Conservation (phyloP, 1,284 basidiomycete genomes). For the Kalmanozyma brasiliensis region DNA sequence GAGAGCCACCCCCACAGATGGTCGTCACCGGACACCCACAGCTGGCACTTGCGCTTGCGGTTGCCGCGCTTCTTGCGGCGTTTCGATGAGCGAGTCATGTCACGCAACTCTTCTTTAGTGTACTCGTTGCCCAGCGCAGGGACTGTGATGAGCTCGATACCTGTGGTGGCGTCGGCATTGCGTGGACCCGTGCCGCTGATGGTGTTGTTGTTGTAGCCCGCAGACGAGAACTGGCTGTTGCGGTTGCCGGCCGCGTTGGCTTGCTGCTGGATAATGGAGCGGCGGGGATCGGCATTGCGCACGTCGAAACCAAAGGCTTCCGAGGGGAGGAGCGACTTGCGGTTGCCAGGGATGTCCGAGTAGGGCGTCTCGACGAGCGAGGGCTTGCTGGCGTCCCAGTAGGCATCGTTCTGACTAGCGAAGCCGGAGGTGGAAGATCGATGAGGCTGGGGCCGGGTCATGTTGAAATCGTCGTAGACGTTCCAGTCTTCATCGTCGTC, state of each 20-base stretch:
- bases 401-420: conserved; percentile 24
- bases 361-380: conserved; percentile 33
- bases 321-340: conserved; percentile 43
- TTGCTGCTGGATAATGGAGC: conserved; percentile 27
- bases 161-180: conserved; percentile 42
- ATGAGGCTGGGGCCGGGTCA: conserved; percentile 44
- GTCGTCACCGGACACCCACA: conserved; percentile 53
- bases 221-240: conserved; percentile 2
- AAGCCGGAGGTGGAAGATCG: conserved; percentile 24
- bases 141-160: conserved; percentile 64
- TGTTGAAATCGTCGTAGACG: conserved; percentile 65
- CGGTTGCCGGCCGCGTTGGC: conserved; percentile 7
- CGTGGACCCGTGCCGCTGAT: conserved; percentile 30
- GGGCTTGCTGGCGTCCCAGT: conserved; percentile 40
- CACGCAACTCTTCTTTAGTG: conserved; percentile 52
- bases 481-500: conserved; percentile 60
- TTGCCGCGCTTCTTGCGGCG: conserved; percentile 29
- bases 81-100: conserved; percentile 44
- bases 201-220: conserved; percentile 7
- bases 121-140: conserved; percentile 61
- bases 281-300: conserved; percentile 52
- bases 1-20: conserved; percentile 54
- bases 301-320: conserved; percentile 62
- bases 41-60: conserved; percentile 25
- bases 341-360: conserved; percentile 20